These are phyloP conservation scores for Chaetomium sp. DNA, from an alignment of 2,329 filamentous ascomycete species.

Conservation along the genomic window DNA sequence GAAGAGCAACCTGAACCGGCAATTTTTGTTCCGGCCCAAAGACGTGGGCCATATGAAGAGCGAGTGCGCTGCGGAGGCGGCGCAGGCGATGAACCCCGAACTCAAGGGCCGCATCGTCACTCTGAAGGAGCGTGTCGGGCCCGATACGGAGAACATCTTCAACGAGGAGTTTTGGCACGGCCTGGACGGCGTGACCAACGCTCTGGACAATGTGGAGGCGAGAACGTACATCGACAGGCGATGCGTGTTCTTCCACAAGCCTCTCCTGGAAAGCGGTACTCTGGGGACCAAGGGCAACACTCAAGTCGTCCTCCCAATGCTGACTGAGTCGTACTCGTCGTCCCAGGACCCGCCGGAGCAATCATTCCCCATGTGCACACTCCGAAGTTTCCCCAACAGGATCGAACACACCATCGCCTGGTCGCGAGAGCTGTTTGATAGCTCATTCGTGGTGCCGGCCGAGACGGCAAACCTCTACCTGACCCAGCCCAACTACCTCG, in stretches of 20 bases:
- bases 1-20: slow-evolving; percentile 96
- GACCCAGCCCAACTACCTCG: slow-evolving; percentile 86
- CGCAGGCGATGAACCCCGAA: slow-evolving; percentile 93
- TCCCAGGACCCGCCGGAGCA: slow-evolving; percentile 98
- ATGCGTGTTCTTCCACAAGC: slow-evolving; percentile 98
- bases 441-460: slow-evolving; percentile 87
- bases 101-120: slow-evolving; percentile 82
- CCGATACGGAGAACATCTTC: slow-evolving; percentile 92
- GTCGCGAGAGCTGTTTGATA: slow-evolving; percentile 94
- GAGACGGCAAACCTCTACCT: slow-evolving; percentile 95
- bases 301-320: slow-evolving; percentile 85
- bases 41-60: slow-evolving; percentile 98
- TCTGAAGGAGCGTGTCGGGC: slow-evolving; percentile 85
- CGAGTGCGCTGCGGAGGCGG: slow-evolving; percentile 86
- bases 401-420: slow-evolving; percentile 99
- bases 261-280: slow-evolving; percentile 92
- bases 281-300: slow-evolving; percentile 99
- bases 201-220: slow-evolving; percentile 95
- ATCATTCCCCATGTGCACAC: slow-evolving; percentile 98
- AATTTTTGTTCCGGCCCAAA: slow-evolving; percentile 91
- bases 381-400: slow-evolving; percentile 95
- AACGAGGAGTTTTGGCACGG: slow-evolving; percentile 88
- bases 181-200: slow-evolving; percentile 92
- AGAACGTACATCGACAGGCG: slow-evolving; percentile 94
- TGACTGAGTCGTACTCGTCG: slow-evolving; percentile 93